Conservation (phyloP, 352 stramenopile species). For the Phytophthora meadii region DNA sequence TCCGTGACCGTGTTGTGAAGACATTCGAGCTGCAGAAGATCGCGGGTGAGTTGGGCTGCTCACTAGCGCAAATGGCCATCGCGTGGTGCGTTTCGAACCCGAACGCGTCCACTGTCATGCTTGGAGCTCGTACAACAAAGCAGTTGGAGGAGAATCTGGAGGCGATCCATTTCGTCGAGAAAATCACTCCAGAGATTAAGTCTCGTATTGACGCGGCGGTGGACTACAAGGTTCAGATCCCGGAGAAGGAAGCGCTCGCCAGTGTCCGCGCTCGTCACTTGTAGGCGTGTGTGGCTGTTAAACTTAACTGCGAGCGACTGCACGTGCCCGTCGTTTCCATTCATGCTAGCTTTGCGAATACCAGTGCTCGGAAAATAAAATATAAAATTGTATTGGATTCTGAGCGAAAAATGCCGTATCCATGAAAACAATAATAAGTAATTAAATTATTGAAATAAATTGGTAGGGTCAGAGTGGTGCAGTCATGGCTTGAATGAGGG, state of each 20-base stretch:
- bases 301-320: neutral
- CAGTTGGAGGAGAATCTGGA: conserved; percentile 67
- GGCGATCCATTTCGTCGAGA: conserved; percentile 45
- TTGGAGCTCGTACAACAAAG: conserved; percentile 52
- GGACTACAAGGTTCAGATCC: conserved; percentile 37
- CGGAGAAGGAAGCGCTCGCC: conserved; percentile 27
- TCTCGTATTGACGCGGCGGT: conserved; percentile 57
- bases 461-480: too few relatives aligned
- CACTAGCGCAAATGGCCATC: conserved; percentile 28
- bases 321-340: too few relatives aligned
- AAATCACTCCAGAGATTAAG: conserved; percentile 64
- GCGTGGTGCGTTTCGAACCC: conserved; percentile 52
- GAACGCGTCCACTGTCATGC: conserved; percentile 57
- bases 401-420: too few relatives aligned
- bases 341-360: too few relatives aligned
- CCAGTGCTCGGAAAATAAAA: too few relatives aligned
- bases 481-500: too few relatives aligned
- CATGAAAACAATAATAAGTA: too few relatives aligned
- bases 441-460: too few relatives aligned
- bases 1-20: conserved; percentile 32
- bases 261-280: conserved; percentile 25
- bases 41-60: conserved; percentile 41
- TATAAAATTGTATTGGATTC: too few relatives aligned
- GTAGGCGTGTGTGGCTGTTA: conserved; percentile 3
- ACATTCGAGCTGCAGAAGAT: conserved; percentile 46